A percentile compares a stretch with the other conserved stretches of the same genome.
Evolutionary conservation across 2,329 filamentous ascomycete genomes (phyloP).

Genomic region (Fusarium sterilihyphosum): DNA sequence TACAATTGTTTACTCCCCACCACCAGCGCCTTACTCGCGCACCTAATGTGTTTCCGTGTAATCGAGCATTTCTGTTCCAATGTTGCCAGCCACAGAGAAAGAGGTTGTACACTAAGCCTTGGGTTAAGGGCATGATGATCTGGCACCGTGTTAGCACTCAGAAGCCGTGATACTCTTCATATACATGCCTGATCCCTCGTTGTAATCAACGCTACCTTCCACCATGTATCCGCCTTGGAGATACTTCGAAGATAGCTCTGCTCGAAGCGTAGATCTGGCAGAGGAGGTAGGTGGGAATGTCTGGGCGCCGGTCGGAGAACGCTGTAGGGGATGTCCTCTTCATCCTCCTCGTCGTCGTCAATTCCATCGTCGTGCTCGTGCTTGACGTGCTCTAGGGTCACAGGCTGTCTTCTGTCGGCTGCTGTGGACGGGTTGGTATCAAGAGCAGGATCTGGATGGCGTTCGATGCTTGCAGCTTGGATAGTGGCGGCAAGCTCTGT

Average conservation of each 20-base stretch:
- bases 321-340: conserved; percentile 74
- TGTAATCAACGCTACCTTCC: conserved; percentile 85
- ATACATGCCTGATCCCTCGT: conserved; percentile 81
- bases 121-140: conserved; percentile 86
- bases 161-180: background rate
- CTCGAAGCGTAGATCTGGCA: conserved; percentile 94
- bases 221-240: conserved; percentile 79
- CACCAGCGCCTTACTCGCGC: conserved; percentile 88
- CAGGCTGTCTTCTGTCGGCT: conserved; percentile 63
- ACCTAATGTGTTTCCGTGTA: conserved; percentile 80
- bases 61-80: conserved; percentile 83
- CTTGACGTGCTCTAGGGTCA: conserved; percentile 39
- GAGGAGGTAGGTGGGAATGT: conserved; percentile 62
- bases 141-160: conserved; percentile 48
- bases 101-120: conserved; percentile 90
- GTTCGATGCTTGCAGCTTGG: conserved; percentile 82
- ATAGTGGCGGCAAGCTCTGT: conserved; percentile 80
- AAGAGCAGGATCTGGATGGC: conserved; percentile 73
- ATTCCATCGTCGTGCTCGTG: conserved; percentile 46
- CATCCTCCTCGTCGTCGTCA: conserved; percentile 57
- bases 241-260: conserved; percentile 97
- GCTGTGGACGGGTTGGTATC: conserved; percentile 85
- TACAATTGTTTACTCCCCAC: conserved; percentile 88
- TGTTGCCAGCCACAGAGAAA: conserved; percentile 86
- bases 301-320: conserved; percentile 66